These are phyloP conservation scores for Crassisporium funariophilum DNA, from an alignment of 768 basidiomycete genomes.

Conservation along the genomic window DNA sequence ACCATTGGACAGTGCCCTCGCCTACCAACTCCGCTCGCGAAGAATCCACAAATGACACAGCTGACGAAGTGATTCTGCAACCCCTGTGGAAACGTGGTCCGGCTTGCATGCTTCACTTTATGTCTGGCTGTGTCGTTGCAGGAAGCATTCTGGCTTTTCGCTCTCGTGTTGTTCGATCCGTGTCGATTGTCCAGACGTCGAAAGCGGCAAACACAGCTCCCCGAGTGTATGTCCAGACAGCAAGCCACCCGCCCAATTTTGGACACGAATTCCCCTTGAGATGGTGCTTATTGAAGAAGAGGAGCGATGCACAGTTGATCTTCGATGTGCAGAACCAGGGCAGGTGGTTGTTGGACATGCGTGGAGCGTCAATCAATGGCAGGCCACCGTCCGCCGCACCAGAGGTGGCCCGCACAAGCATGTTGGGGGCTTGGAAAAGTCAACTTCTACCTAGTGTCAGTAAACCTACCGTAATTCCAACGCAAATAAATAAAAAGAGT, in stretches of 20 bases:
- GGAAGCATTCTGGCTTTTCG: conserved; percentile 13
- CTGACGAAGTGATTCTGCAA: conserved; percentile 5
- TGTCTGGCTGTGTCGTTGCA: conserved; percentile 8
- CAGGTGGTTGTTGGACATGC: conserved; percentile 10
- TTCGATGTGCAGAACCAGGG: conserved; percentile 10
- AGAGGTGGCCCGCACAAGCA: no score
- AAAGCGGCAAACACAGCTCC: not conserved
- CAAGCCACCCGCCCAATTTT: conserved; percentile 6
- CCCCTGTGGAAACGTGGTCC: conserved; percentile 10
- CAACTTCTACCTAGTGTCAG: no score
- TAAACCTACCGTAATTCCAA: no score
- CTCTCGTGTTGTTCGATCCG: conserved; percentile 13
- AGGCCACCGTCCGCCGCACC: conserved; percentile 3
- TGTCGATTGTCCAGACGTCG: not conserved
- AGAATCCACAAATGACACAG: not conserved
- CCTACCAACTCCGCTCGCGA: conserved; percentile 1
- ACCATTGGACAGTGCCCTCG: conserved; percentile 9
- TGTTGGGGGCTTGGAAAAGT: no score
- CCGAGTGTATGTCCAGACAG: conserved; percentile 11
- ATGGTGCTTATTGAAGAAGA: conserved; percentile 2
- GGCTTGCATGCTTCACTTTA: conserved; percentile 5
- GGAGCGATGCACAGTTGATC: conserved; percentile 4
- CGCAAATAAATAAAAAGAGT: no score
- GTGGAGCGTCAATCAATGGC: conserved; percentile 8
- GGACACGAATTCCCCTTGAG: conserved; percentile 5